Evolutionary conservation across 176 grass and related monocot species (phyloP), one percentile per base, ranked within the genome.

Genomic region (Triticum dicoccoides): DNA sequence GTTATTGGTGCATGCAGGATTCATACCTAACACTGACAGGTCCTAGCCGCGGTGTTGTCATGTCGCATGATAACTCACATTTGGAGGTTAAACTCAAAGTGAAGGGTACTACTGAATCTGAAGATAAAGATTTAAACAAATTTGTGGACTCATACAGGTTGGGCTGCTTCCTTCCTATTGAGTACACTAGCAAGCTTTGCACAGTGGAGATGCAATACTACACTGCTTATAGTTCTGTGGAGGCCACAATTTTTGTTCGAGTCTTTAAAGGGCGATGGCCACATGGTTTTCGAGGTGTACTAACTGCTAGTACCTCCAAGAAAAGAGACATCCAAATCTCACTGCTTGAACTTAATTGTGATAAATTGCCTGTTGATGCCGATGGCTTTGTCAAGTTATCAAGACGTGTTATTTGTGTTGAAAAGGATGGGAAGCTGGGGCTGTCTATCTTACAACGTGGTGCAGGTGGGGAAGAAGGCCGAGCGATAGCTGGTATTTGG

Each of bases 1-100:
- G 37, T 42, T 73, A 42, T 5, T 73, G 39, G 45, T 73, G 39
- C 39, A 74, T 74, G 71, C 71, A 74, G 71, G 71, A 74, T 74
- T 27, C 71, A 15, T 74, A 74, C 41, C 41, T 74, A 74, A 73
- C 11, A 27, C 71, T 74, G 3, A 47, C 71, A 47, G 71, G 71
- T 74, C 71, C 71, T 74, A 74, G 11, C 41, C 71, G 71, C 1
- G 71, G 71, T 47, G 71, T 74, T 47, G 6, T 74, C 14, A 23
- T 74, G 3, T 15, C 13, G 24, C 3, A 4, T 14, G n/a, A 5
- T 74, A 0, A 12, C 25, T 74, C 71, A 27, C 3, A 47, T 25
- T 1, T 74, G 25, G 71, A 74, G 41, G 71, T 27, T 74, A 42
- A 27, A 6, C 39, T 74, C 12, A 74, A 47, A 74, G 23, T 27